Base-by-base conservation (phyloP, 805 yeast species). In the Ogataea degrootiae region DNA sequence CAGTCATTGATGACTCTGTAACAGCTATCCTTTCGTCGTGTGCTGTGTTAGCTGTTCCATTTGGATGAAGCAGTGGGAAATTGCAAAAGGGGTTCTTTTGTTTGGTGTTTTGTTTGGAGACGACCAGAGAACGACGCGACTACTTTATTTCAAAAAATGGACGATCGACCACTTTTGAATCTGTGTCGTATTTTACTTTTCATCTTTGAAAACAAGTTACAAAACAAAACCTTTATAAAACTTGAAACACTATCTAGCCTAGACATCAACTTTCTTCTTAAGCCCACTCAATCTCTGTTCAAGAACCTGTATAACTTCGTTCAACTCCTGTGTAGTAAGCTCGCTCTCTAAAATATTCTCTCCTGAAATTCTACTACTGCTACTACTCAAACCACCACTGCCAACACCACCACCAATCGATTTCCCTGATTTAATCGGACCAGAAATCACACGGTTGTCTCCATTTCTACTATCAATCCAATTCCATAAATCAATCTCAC, bases 401-500 rank as follows among this genome's bases (percentile, higher is more conserved):
- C 35, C 33, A 23, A 26, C 23, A 14, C 6, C 16, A 19, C 36
- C 7, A 14, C 35, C 33, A 23, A 26, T n/a, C 15, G 19, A 12
- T 15, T 35, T 7, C 14, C 21, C 23, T n/a, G 31, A 26, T 26
- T 26, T 26, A 26, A 26, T 26, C 11, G 31, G 6, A 9, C 31
- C 31, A 26, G 31, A 26, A 26, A 26, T 26, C 4, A 9, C 9
- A 26, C 21, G 16, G 21, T 17, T 44, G 34, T 52, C 56, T 2
- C 57, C 60, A 47, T 71, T 68, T 42, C 73, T 49, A 3, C 62
- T 62, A 31, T 68, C 67, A 45, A 87, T 72, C 96, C 96, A 87
- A 41, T 79, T 74, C 94, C 94, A 87, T 39, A 87, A 59, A 22
- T 75, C 74, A 16, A 74, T 70, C 63, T 87, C 90, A 49, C 80